phyloP scores from a whole-genome alignment of 768 basidiomycete species.

The Tricholoma flavovirens region DNA sequence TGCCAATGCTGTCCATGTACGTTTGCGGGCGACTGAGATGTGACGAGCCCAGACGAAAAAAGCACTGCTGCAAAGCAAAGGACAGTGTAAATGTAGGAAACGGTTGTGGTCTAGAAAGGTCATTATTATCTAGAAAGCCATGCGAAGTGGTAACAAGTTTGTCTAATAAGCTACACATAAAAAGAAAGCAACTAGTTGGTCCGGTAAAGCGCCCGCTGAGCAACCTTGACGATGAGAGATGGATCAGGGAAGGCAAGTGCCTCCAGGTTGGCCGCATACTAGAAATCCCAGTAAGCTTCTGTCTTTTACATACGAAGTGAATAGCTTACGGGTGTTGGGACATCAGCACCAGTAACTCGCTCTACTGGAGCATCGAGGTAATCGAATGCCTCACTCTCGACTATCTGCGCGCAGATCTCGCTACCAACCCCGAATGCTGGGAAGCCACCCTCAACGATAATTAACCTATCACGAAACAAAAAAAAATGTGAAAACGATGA shows the following conservation, averaged over 20 bases:
- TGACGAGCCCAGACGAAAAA: neutral
- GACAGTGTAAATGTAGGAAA: neutral
- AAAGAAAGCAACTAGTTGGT: conserved; percentile 53
- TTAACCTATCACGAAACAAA: conserved; percentile 45
- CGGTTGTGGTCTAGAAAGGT: conserved; percentile 1
- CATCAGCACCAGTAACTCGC: conserved; percentile 94
- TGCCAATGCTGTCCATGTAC: conserved; percentile 91
- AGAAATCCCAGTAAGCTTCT: conserved; percentile 6
- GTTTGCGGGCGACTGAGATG: conserved; percentile 35
- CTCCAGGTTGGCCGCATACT: conserved; percentile 93
- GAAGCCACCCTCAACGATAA: conserved; percentile 98
- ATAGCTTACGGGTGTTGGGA: conserved; percentile 85
- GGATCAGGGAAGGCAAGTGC: conserved; percentile 92
- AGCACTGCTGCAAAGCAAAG: neutral
- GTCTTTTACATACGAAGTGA: conserved; percentile 5
- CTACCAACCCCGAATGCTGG: conserved; percentile 97
- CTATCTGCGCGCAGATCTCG: conserved; percentile 96
- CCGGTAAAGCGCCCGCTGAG: conserved; percentile 88
- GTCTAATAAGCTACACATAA: neutral
- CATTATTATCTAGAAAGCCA: neutral
- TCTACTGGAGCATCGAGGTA: conserved; percentile 98
- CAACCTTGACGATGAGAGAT: conserved; percentile 85
- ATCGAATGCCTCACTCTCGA: conserved; percentile 97
- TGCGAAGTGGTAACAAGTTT: neutral
- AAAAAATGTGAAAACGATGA: neutral